Evolutionary conservation across 192 early-diverging fungal genomes (phyloP).

Genomic region (Coemansia sp.): DNA sequence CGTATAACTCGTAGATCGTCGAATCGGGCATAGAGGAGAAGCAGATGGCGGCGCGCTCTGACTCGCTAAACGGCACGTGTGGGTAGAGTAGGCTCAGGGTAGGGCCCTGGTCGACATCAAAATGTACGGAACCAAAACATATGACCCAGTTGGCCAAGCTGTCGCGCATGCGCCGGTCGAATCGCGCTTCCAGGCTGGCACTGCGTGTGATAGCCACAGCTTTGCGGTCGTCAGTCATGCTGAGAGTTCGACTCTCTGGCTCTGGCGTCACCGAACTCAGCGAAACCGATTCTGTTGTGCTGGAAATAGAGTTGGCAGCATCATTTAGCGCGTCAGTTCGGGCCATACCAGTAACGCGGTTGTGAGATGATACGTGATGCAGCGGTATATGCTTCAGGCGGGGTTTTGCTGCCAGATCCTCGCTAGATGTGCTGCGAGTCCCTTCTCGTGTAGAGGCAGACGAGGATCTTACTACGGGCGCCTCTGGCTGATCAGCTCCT

Average conservation of each 20-base stretch:
- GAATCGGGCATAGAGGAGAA: constrained; percentile 81
- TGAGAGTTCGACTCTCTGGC: constrained; percentile 40
- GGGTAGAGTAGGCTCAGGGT: constrained; percentile 74
- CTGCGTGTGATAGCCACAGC: constrained; percentile 34
- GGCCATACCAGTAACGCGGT: constrained; percentile 1
- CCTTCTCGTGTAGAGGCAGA: constrained; percentile 1
- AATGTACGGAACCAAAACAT: constrained; percentile 75
- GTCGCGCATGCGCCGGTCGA: constrained; percentile 29
- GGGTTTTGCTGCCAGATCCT: constrained; percentile 1
- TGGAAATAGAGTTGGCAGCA: neutral
- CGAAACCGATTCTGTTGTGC: neutral
- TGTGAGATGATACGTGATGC: constrained; percentile 29
- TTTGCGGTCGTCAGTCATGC: constrained; percentile 32
- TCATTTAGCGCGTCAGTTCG: constrained; percentile 6
- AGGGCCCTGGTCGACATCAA: constrained; percentile 82
- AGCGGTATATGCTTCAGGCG: constrained; percentile 10
- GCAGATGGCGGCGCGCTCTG: constrained; percentile 74
- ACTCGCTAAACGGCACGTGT: constrained; percentile 62
- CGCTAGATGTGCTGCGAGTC: constrained; percentile 6
- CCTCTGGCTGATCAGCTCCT: neutral
- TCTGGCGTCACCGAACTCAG: constrained; percentile 19
- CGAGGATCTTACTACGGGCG: neutral
- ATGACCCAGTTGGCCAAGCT: constrained; percentile 59
- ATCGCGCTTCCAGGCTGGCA: constrained; percentile 50
- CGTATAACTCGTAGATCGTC: constrained; percentile 71